phyloP scores from a whole-genome alignment of 768 basidiomycete species.

The Suillus hirtellus region DNA sequence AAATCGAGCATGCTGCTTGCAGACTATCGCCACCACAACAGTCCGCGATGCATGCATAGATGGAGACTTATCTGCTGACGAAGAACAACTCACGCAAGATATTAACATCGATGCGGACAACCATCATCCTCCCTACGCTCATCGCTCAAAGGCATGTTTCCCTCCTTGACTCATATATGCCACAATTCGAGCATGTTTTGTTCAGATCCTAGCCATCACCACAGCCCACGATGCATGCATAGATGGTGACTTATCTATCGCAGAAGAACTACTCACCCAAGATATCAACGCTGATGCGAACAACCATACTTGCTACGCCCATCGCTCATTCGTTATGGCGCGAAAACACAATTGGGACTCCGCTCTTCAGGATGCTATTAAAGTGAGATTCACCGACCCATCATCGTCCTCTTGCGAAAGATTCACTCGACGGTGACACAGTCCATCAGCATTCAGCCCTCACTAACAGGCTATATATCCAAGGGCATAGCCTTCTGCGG shows the following conservation, averaged over 20 bases:
- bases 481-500: background rate
- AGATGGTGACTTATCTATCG: background rate
- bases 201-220: background rate
- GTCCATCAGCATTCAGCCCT: background rate
- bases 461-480: background rate
- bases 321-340: background rate
- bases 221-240: background rate
- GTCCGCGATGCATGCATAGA: too few species aligned
- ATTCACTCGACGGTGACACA: background rate
- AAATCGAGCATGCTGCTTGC: too few species aligned
- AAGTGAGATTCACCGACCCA: background rate
- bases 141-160: background rate
- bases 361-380: background rate
- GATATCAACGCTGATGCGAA: background rate
- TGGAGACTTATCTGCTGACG: too few species aligned
- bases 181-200: background rate
- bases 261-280: background rate
- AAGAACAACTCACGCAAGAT: too few species aligned
- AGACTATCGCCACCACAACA: too few species aligned
- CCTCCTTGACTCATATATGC: background rate
- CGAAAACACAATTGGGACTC: background rate
- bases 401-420: background rate
- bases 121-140: too few species aligned
- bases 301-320: background rate
- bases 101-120: too few species aligned